phyloP scores from a whole-genome alignment of 805 yeast genomes.

The Candida maris region DNA sequence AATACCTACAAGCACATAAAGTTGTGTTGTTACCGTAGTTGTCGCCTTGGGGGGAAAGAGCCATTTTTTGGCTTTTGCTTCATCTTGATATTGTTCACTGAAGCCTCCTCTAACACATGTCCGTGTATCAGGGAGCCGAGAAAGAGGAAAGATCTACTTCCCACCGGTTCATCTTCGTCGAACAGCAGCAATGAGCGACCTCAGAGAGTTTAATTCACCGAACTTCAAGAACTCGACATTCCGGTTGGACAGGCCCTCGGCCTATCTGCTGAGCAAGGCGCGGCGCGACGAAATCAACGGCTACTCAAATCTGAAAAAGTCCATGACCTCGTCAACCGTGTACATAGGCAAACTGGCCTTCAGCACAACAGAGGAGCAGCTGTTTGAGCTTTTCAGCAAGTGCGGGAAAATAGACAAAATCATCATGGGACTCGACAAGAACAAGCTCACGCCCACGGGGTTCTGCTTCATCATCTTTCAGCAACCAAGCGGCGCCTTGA shows the following conservation, averaged over 20 bases:
- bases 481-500: slow-evolving; percentile 64
- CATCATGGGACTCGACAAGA: slow-evolving; percentile 92
- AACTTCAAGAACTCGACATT: slow-evolving; percentile 61
- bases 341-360: slow-evolving; percentile 90
- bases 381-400: slow-evolving; percentile 79
- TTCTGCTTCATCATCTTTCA: slow-evolving; percentile 88
- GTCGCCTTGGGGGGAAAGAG: too few relatives aligned
- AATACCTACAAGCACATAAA: too few relatives aligned
- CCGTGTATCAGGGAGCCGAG: too few relatives aligned
- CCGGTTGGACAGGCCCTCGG: slow-evolving; percentile 69
- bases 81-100: too few relatives aligned
- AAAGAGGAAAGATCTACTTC: too few relatives aligned
- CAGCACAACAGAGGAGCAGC: slow-evolving; percentile 92
- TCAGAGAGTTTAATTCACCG: slow-evolving; percentile 47
- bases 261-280: slow-evolving; percentile 65
- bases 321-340: slow-evolving; percentile 68
- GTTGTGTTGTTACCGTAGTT: too few relatives aligned
- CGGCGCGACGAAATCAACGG: slow-evolving; percentile 46
- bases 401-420: slow-evolving; percentile 77
- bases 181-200: slow-evolving; percentile 21
- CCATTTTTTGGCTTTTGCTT: too few relatives aligned
- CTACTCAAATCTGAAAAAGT: slow-evolving; percentile 59
- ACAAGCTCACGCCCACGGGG: slow-evolving; percentile 92
- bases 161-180: too few relatives aligned
- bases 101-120: too few relatives aligned